Base-by-base conservation (phyloP, 805 yeast species). In the baker's yeast (Saccharomyces cerevisiae) region DNA sequence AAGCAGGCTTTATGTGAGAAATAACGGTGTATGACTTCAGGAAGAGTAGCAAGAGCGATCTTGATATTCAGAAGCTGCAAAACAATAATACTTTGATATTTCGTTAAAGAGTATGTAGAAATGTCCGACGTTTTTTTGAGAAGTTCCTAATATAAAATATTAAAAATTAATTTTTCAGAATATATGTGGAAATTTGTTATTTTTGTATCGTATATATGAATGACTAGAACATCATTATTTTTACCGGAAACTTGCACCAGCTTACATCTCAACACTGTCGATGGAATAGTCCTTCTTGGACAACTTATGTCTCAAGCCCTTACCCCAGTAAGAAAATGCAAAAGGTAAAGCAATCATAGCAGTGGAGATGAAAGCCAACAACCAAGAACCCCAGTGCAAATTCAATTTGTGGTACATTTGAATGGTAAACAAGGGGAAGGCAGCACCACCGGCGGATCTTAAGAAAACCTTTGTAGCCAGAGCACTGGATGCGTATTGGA, bases 361-460 rank as follows among this genome's bases (percentile, higher is more conserved):
- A 56, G 87, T 78, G 17, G 89, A 80, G 61, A 87, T 81, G 63
- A 87, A 87, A 0, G 90, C 92, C 65, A 87, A 73, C 56, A 87
- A 74, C 83, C 86, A 87, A 62, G 84, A 78, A 24, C 90, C 95
- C 94, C 94, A 87, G 59, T 83, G 84, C 51, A 87, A 72, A 4
- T 92, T 92, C 63, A 87, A 70, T 52, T 75, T 81, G 57, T 80
- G 79, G 68, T 86, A 87, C 92, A 87, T 86, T 70, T 85, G 92
- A 41, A 83, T 81, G n/a, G 87, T 81, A 67, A 87, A 86, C 60
- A 87, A 74, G 56, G 92, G 91, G 79, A 87, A 85, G 0, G 90
- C 92, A 28, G 90, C 92, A 74, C 94, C 95, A 64, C 90, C 91
- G 22, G 89, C 86, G 61, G 85, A 79, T 76, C 95, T 79, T 61